phyloP scores from a whole-genome alignment of 768 basidiomycete species.

The Lactifluus pinguis region DNA sequence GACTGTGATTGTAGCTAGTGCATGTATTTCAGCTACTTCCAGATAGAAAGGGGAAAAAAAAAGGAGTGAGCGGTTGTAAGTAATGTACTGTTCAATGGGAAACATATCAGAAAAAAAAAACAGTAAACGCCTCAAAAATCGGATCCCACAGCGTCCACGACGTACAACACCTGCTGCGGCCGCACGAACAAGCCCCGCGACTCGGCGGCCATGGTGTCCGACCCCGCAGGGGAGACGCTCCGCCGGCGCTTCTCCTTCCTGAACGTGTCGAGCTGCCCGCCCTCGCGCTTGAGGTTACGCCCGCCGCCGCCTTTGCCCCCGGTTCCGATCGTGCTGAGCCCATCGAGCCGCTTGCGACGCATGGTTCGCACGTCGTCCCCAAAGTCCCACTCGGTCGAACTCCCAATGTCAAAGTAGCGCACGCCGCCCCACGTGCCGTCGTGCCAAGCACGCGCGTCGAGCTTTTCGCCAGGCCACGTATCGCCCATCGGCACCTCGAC shows the following conservation, averaged over 20 bases:
- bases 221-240: constrained; percentile 58
- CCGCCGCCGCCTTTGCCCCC: constrained; percentile 22
- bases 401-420: constrained; percentile 74
- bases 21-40: not conserved
- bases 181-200: constrained; percentile 71
- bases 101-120: not conserved
- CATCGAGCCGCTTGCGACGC: constrained; percentile 34
- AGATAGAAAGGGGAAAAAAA: not conserved
- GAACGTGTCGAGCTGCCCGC: constrained; percentile 40
- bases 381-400: constrained; percentile 56
- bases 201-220: constrained; percentile 51
- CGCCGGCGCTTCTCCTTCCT: constrained; percentile 49
- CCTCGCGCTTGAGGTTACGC: constrained; percentile 41
- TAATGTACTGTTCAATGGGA: not conserved
- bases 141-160: constrained; percentile 65
- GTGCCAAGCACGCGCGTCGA: constrained; percentile 71
- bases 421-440: constrained; percentile 79
- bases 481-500: constrained; percentile 75
- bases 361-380: constrained; percentile 34
- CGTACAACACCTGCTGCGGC: constrained; percentile 80
- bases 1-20: constrained; percentile 12
- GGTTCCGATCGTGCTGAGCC: constrained; percentile 24
- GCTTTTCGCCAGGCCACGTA: constrained; percentile 40
- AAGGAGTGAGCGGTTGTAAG: not conserved
- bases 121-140: constrained; percentile 11